phyloP scores from a whole-genome alignment of 768 basidiomycete genomes.

The Nidularia sp. region DNA sequence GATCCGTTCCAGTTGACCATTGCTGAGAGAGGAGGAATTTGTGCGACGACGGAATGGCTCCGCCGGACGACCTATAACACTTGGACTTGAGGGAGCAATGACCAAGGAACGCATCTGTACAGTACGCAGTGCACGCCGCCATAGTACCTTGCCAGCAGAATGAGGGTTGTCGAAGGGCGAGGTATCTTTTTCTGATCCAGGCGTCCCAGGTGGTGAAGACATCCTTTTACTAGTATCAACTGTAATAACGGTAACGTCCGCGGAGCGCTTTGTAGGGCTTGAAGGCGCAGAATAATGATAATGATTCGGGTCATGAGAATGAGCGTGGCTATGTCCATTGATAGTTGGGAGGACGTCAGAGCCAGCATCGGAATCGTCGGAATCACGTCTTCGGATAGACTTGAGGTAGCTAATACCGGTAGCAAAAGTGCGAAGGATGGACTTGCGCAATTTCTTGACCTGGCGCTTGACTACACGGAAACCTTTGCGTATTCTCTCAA shows the following conservation, averaged over 20 bases:
- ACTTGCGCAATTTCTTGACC: conserved; percentile 4
- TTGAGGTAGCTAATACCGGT: not conserved
- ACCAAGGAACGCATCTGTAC: conserved; percentile 33
- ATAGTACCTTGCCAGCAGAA: conserved; percentile 34
- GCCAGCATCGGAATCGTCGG: conserved; percentile 8
- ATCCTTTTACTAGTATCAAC: no score
- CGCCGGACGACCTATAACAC: conserved; percentile 1
- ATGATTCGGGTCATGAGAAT: conserved; percentile 5
- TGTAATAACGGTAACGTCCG: no score
- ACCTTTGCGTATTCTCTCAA: conserved; percentile 10
- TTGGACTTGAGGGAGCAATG: not conserved
- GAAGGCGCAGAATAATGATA: conserved; percentile 1
- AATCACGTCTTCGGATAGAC: conserved; percentile 12
- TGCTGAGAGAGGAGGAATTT: conserved; percentile 9
- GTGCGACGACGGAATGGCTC: conserved; percentile 16
- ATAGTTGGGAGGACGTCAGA: conserved; percentile 16
- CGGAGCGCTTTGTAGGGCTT: not conserved
- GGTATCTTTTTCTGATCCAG: conserved; percentile 13
- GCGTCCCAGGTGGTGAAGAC: conserved; percentile 9
- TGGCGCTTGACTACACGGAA: conserved; percentile 4
- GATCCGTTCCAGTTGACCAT: conserved; percentile 6
- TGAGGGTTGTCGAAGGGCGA: conserved; percentile 6
- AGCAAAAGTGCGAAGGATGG: not conserved
- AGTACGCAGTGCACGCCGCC: conserved; percentile 38
- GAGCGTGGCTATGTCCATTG: no score